These are phyloP conservation scores for Ascochyta viciae-villosae DNA, from an alignment of 2,329 filamentous ascomycete species.

Conservation along the genomic window DNA sequence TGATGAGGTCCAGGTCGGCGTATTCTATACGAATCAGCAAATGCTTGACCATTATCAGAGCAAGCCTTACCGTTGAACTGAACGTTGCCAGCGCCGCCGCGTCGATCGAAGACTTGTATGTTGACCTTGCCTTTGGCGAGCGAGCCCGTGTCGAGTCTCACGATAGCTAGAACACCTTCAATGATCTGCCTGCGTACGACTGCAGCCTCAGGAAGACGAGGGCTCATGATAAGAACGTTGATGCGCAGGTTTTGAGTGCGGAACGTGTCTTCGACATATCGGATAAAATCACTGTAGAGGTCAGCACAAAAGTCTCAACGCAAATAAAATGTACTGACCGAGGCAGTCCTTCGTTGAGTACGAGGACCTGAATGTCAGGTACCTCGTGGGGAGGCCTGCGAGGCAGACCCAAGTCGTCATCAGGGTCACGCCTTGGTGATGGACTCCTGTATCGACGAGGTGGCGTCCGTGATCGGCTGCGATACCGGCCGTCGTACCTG, in stretches of 20 bases:
- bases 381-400: constrained; percentile 76
- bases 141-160: constrained; percentile 74
- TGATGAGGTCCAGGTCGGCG: constrained; percentile 76
- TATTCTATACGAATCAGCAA: constrained; percentile 66
- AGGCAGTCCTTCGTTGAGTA: constrained; percentile 72
- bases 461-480: constrained; percentile 70
- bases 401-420: constrained; percentile 74
- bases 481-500: constrained; percentile 58
- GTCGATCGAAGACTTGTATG: constrained; percentile 85
- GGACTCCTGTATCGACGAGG: constrained; percentile 72
- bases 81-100: constrained; percentile 74
- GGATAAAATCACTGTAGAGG: constrained; percentile 70
- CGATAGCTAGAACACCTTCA: constrained; percentile 86
- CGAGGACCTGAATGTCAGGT: constrained; percentile 87
- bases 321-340: constrained; percentile 27
- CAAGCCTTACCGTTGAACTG: constrained; percentile 70
- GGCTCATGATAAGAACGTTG: constrained; percentile 80
- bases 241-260: constrained; percentile 73
- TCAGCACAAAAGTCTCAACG: constrained; percentile 2
- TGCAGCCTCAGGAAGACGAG: constrained; percentile 76
- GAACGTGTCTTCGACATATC: constrained; percentile 82
- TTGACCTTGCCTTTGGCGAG: constrained; percentile 77
- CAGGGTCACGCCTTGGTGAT: constrained; percentile 66
- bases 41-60: neutral
- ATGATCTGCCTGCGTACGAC: constrained; percentile 86